phyloP scores from a whole-genome alignment of 495 filamentous ascomycete species.

The Xylaria flabelliformis region DNA sequence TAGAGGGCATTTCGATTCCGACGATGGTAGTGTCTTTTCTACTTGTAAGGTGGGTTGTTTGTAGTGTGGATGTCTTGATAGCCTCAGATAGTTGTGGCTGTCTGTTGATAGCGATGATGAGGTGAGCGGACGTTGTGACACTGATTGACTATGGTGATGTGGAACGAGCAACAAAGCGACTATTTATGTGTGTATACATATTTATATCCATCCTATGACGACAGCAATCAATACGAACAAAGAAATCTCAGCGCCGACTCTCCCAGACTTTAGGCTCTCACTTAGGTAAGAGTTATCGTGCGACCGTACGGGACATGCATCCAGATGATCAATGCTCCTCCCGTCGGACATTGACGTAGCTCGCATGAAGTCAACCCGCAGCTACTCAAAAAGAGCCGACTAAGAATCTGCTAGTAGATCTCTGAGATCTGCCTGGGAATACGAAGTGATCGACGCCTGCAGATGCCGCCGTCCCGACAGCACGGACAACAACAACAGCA shows the following conservation, averaged over 20 bases:
- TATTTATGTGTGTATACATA: background rate
- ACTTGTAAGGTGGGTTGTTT: background rate
- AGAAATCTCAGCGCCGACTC: background rate
- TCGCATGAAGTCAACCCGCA: constrained; percentile 3
- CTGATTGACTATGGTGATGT: background rate
- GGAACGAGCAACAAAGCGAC: background rate
- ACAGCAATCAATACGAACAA: background rate
- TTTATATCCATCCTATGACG: background rate
- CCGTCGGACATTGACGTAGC: constrained; percentile 8
- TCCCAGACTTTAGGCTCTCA: background rate
- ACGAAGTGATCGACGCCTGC: constrained; percentile 41
- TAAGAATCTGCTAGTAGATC: background rate
- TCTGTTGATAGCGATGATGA: background rate
- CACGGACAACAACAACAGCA: constrained; percentile 11
- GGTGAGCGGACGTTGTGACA: background rate
- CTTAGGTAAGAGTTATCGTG: constrained; percentile 5
- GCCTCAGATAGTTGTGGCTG: background rate
- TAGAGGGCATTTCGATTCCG: constrained; percentile 33
- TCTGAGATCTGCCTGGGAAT: constrained; percentile 24
- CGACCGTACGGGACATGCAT: background rate
- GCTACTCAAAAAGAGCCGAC: background rate
- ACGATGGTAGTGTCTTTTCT: background rate
- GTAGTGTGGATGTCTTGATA: background rate
- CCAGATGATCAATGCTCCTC: background rate
- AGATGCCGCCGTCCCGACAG: constrained; percentile 21